Percentiles rank a stretch among this genome's conserved stretches.
Conservation (phyloP, 352 stramenopile genomes). For the Phytophthora capsici region DNA sequence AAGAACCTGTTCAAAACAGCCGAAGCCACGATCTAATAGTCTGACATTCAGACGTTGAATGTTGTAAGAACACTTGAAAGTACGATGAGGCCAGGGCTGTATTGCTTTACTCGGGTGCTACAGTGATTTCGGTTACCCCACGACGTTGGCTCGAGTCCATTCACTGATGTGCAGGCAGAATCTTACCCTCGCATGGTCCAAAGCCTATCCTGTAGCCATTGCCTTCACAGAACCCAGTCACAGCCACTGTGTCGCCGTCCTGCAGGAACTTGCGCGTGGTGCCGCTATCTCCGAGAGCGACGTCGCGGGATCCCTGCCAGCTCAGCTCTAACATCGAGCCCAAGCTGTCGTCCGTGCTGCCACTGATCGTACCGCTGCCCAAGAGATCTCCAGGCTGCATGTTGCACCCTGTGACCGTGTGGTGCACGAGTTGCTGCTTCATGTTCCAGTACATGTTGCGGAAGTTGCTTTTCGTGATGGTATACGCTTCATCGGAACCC, state of each 20-base stretch:
- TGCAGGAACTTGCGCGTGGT: slow-evolving; percentile 94
- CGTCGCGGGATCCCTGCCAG: slow-evolving; percentile 92
- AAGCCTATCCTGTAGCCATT: slow-evolving; percentile 95
- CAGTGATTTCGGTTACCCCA: neutral
- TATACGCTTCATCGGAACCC: slow-evolving; percentile 54
- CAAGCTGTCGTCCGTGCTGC: slow-evolving; percentile 84
- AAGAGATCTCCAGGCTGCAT: slow-evolving; percentile 96
- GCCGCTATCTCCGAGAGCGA: slow-evolving; percentile 76
- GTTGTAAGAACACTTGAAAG: neutral
- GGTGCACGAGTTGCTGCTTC: slow-evolving; percentile 97
- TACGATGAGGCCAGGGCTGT: neutral
- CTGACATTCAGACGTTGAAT: too few species aligned
- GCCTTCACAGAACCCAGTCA: slow-evolving; percentile 93
- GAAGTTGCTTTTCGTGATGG: slow-evolving; percentile 95
- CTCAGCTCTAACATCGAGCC: slow-evolving; percentile 97
- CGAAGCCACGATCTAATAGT: slow-evolving; percentile 47
- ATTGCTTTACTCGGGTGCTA: neutral
- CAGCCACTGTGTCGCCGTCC: slow-evolving; percentile 94
- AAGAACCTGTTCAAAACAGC: slow-evolving; percentile 51
- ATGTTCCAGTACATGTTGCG: slow-evolving; percentile 98
- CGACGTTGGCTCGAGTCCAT: neutral
- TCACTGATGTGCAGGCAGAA: slow-evolving; percentile 88
- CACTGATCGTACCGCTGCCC: slow-evolving; percentile 95
- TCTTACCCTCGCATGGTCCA: slow-evolving; percentile 91
- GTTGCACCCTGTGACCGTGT: slow-evolving; percentile 97